A percentile compares a stretch with the other conserved stretches of the same genome.
phyloP scores from a whole-genome alignment of 768 basidiomycete genomes.

The Boletus rubroflammeus region DNA sequence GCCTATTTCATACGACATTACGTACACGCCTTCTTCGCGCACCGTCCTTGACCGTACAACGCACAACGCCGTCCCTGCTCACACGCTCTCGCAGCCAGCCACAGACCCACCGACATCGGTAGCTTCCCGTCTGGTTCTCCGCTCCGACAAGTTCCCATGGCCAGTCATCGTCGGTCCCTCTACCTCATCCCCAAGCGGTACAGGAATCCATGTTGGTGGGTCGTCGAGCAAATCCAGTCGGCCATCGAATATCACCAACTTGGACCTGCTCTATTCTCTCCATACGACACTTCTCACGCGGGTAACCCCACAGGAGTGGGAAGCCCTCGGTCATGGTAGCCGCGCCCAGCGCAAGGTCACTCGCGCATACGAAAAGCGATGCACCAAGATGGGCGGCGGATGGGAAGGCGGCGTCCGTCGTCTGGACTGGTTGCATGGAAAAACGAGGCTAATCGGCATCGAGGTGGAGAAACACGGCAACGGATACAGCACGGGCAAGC shows the following conservation, averaged over 20 bases:
- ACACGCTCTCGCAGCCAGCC: conserved; percentile 58
- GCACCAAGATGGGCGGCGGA: conserved; percentile 58
- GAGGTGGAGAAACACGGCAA: conserved; percentile 49
- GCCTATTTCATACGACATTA: conserved; percentile 60
- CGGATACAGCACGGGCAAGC: conserved; percentile 41
- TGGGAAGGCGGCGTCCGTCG: conserved; percentile 69
- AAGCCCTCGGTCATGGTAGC: conserved; percentile 51
- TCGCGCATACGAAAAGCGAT: conserved; percentile 60
- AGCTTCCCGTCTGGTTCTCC: conserved; percentile 48
- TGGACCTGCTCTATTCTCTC: conserved; percentile 60
- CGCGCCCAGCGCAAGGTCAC: conserved; percentile 56
- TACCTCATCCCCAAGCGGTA: conserved; percentile 24
- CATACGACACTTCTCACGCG: conserved; percentile 52
- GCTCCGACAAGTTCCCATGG: conserved; percentile 60
- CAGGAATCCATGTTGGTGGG: conserved; percentile 27
- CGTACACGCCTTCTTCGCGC: conserved; percentile 52
- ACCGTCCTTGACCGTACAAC: conserved; percentile 56
- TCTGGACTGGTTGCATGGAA: conserved; percentile 63
- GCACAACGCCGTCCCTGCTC: conserved; percentile 49
- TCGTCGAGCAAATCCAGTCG: conserved; percentile 19
- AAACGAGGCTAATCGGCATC: conserved; percentile 57
- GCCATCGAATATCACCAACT: conserved; percentile 47
- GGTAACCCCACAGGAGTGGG: conserved; percentile 67
- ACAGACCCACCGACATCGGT: conserved; percentile 54
- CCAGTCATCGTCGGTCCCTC: conserved; percentile 46